Evolutionary conservation across 164 flowering plant species (phyloP).

Genomic region (Nymphaea thermarum): DNA sequence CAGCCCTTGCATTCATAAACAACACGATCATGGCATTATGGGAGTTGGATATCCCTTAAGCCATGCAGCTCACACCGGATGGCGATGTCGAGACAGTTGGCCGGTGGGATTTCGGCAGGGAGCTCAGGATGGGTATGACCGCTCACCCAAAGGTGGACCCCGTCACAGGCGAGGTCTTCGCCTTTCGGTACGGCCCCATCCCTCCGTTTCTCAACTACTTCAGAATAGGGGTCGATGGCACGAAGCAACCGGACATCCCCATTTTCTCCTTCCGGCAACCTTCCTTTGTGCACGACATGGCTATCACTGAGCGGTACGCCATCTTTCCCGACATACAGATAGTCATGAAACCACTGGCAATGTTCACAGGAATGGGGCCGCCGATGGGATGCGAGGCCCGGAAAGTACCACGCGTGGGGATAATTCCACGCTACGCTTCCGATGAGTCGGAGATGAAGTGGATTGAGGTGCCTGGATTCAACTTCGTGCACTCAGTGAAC

Average conservation of each 20-base stretch:
- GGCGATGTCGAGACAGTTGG: slow-evolving; percentile 65
- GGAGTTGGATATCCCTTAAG: slow-evolving; percentile 71
- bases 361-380: too few relatives aligned
- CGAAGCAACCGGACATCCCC: slow-evolving; percentile 46
- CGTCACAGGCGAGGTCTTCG: slow-evolving; percentile 55
- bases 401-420: slow-evolving; percentile 40
- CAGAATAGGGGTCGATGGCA: slow-evolving; percentile 32
- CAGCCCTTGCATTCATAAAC: slow-evolving; percentile 49
- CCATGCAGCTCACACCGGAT: slow-evolving; percentile 20
- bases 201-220: slow-evolving; percentile 61
- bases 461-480: slow-evolving; percentile 76
- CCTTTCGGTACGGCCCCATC: slow-evolving; percentile 47
- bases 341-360: too few relatives aligned
- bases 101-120: slow-evolving; percentile 48
- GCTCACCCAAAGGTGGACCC: slow-evolving; percentile 74
- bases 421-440: slow-evolving; percentile 54
- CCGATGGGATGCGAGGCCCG: too few relatives aligned
- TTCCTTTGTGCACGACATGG: slow-evolving; percentile 69
- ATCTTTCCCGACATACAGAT: slow-evolving; percentile 6
- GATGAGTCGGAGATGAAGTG: slow-evolving; percentile 55
- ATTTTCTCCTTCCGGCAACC: slow-evolving; percentile 41
- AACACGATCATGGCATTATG: slow-evolving; percentile 44
- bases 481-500: slow-evolving; percentile 50
- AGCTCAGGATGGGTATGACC: slow-evolving; percentile 52
- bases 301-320: slow-evolving; percentile 28